These are phyloP conservation scores for Fusarium mangiferae DNA, from an alignment of 2,329 filamentous ascomycete genomes.

Conservation along the genomic window DNA sequence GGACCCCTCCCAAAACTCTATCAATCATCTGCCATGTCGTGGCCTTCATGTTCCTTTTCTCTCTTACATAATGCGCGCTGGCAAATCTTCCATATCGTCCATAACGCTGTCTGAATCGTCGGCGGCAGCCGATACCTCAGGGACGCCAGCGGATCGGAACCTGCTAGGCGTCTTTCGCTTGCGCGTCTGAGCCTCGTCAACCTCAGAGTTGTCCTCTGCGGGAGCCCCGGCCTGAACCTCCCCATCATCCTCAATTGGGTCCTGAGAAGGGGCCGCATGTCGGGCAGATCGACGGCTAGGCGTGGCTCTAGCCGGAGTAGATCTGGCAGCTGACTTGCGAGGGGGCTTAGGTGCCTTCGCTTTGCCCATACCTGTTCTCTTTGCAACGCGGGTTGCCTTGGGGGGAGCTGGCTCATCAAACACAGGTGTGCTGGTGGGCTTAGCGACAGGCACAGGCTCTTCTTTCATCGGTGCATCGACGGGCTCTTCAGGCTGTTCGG, in stretches of 20 bases:
- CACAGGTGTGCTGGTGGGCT: constrained; percentile 19
- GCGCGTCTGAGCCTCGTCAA: constrained; percentile 41
- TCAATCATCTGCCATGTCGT: background rate
- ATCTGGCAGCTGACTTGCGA: constrained; percentile 35
- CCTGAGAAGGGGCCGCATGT: constrained; percentile 42
- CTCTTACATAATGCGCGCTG: constrained; percentile 43
- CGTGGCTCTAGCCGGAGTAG: constrained; percentile 41
- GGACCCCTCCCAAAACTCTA: constrained; percentile 1
- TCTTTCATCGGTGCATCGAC: background rate
- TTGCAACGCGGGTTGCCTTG: constrained; percentile 40
- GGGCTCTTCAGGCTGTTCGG: background rate
- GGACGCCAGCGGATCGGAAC: constrained; percentile 36
- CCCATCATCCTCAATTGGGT: constrained; percentile 47
- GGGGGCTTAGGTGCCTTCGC: constrained; percentile 31
- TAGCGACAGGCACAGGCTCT: constrained; percentile 12
- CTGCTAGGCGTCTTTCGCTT: constrained; percentile 46
- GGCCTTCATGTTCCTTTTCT: background rate
- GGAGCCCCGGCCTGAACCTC: constrained; percentile 16
- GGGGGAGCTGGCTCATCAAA: constrained; percentile 40
- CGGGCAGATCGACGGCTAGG: constrained; percentile 36
- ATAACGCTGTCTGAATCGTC: constrained; percentile 50
- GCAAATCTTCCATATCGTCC: constrained; percentile 59
- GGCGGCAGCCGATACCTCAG: constrained; percentile 16
- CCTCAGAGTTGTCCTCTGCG: constrained; percentile 39
- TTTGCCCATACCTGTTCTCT: constrained; percentile 38